Percentiles rank a stretch among this genome's conserved stretches.
These are phyloP conservation scores for Neurospora sp. DNA, from an alignment of 2,329 filamentous ascomycete species.

Conservation along the genomic window DNA sequence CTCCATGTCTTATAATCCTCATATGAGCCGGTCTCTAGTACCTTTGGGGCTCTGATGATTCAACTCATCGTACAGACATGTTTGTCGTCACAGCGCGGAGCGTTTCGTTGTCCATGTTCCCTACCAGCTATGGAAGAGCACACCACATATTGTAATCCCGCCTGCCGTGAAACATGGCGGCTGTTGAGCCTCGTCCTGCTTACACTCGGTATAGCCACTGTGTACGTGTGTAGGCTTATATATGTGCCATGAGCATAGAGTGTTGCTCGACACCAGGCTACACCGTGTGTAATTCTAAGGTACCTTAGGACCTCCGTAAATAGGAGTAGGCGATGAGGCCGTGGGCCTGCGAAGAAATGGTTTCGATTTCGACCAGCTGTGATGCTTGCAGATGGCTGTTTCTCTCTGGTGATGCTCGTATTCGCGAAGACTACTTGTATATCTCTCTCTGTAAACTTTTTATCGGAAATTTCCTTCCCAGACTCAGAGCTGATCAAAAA, in stretches of 20 bases:
- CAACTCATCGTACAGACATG: neutral
- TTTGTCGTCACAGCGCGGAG: neutral
- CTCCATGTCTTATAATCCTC: neutral
- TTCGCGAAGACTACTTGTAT: no score
- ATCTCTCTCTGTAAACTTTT: no score
- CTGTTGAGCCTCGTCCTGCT: neutral
- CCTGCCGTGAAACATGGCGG: neutral
- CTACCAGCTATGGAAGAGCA: neutral
- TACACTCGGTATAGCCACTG: neutral
- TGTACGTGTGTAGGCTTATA: neutral
- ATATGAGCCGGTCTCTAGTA: neutral
- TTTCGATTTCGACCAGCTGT: no score
- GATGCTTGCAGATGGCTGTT: no score
- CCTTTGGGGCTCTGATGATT: neutral
- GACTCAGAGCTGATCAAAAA: no score
- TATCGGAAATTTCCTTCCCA: no score
- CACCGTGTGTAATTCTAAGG: neutral
- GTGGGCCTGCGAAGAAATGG: no score
- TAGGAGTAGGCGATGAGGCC: no score
- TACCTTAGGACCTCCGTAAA: no score
- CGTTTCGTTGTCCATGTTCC: neutral
- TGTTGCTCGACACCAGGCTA: neutral
- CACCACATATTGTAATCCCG: neutral
- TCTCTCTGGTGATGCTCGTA: no score
- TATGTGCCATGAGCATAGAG: neutral